These are phyloP conservation scores for Solanum hybrid DNA, from an alignment of 305 asterid genomes.

Conservation along the genomic window DNA sequence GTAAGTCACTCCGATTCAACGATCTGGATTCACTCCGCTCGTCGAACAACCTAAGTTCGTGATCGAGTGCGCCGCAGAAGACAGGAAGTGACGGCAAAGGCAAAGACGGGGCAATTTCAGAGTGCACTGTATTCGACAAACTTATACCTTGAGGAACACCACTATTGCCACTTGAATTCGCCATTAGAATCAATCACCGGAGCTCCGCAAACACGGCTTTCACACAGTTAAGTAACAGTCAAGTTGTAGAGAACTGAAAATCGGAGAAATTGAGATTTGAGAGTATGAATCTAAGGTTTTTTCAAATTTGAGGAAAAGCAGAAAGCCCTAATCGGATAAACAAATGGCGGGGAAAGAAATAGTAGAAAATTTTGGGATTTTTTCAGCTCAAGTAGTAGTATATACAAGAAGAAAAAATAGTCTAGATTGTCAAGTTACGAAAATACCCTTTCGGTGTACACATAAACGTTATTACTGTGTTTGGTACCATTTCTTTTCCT, in stretches of 20 bases:
- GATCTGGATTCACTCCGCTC: constrained; percentile 33
- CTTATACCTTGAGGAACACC: constrained; percentile 65
- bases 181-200: constrained; percentile 30
- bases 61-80: constrained; percentile 80
- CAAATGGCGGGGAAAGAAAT: constrained; percentile 73
- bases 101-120: constrained; percentile 78
- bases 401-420: neutral
- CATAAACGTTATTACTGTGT: neutral
- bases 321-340: constrained; percentile 25
- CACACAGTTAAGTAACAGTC: neutral
- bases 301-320: neutral
- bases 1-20: constrained; percentile 39
- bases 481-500: neutral
- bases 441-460: neutral
- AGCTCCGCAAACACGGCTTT: neutral
- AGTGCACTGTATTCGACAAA: constrained; percentile 79
- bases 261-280: neutral
- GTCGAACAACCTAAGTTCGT: constrained; percentile 61
- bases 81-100: constrained; percentile 94
- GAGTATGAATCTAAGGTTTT: neutral
- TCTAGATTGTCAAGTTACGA: neutral
- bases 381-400: neutral
- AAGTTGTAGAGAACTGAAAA: neutral
- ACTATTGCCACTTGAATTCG: constrained; percentile 29
- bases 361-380: constrained; percentile 25